These are phyloP conservation scores for Quercus lobata DNA, from an alignment of 331 rosid species.

Conservation along the genomic window DNA sequence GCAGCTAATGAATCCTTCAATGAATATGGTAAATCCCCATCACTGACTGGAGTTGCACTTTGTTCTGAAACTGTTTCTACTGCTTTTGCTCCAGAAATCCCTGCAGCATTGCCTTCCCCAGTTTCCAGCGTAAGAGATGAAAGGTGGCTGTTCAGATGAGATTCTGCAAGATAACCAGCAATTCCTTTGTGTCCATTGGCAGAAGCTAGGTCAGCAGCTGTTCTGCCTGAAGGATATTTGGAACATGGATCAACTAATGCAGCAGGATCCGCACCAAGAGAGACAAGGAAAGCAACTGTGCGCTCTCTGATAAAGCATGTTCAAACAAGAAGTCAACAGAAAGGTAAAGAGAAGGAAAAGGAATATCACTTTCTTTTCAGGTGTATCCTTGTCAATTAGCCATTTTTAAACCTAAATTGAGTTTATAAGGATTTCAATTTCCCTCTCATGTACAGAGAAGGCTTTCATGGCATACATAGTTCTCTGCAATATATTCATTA, in stretches of 20 bases:
- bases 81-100: slow-evolving; percentile 36
- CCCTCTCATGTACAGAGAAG: not conserved
- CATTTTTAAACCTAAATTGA: not conserved
- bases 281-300: slow-evolving; percentile 61
- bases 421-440: not conserved
- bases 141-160: slow-evolving; percentile 50
- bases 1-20: slow-evolving; percentile 76
- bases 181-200: slow-evolving; percentile 80
- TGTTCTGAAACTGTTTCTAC: slow-evolving; percentile 38
- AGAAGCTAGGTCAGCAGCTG: slow-evolving; percentile 89
- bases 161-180: slow-evolving; percentile 80
- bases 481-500: not conserved
- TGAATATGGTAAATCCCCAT: slow-evolving; percentile 37
- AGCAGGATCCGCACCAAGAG: slow-evolving; percentile 80
- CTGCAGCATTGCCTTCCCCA: slow-evolving; percentile 27
- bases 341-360: slow-evolving; percentile 3
- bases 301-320: slow-evolving; percentile 55
- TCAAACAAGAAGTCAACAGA: slow-evolving; percentile 10
- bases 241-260: slow-evolving; percentile 66
- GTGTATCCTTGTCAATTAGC: not conserved
- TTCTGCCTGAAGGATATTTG: slow-evolving; percentile 52
- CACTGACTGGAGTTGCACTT: slow-evolving; percentile 22
- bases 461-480: not conserved
- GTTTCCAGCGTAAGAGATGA: slow-evolving; percentile 47
- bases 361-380: not conserved